Evolutionary conservation across 371 early-diverging fungal species (phyloP).

Genomic region (Amoeboaphelidium protococcarum): DNA sequence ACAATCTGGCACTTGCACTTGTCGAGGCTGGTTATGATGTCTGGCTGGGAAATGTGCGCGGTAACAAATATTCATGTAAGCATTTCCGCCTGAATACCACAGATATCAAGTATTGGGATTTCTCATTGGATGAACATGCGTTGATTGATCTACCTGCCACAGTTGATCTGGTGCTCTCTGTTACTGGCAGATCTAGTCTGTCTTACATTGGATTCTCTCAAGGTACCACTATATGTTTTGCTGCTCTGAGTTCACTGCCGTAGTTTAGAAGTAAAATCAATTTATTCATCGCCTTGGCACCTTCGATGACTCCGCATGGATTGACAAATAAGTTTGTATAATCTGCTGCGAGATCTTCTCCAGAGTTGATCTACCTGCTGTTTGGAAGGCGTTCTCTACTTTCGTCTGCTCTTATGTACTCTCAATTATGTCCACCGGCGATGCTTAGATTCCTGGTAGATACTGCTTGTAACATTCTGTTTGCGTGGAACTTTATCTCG

Average conservation of each 20-base stretch:
- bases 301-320: slow-evolving; percentile 62
- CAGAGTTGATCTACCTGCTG: slow-evolving; percentile 64
- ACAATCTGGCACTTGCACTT: slow-evolving; percentile 36
- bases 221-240: slow-evolving; percentile 75
- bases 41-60: slow-evolving; percentile 87
- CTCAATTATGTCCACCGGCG: slow-evolving; percentile 34
- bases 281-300: slow-evolving; percentile 68
- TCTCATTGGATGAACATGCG: slow-evolving; percentile 71
- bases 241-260: slow-evolving; percentile 50
- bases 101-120: slow-evolving; percentile 67
- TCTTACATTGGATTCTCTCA: slow-evolving; percentile 90
- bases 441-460: slow-evolving; percentile 56
- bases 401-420: slow-evolving; percentile 61
- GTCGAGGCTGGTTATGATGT: slow-evolving; percentile 78
- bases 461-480: slow-evolving; percentile 34
- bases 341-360: slow-evolving; percentile 55
- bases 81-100: slow-evolving; percentile 35
- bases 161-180: slow-evolving; percentile 44
- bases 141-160: slow-evolving; percentile 57
- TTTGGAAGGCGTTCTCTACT: slow-evolving; percentile 63
- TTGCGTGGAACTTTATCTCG: slow-evolving; percentile 53
- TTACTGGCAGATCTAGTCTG: slow-evolving; percentile 42
- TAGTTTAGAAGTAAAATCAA: slow-evolving; percentile 52
- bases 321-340: slow-evolving; percentile 51
- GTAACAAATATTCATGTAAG: slow-evolving; percentile 80